Conservation (phyloP, 441 rosid species). For the Populus hybrid region DNA sequence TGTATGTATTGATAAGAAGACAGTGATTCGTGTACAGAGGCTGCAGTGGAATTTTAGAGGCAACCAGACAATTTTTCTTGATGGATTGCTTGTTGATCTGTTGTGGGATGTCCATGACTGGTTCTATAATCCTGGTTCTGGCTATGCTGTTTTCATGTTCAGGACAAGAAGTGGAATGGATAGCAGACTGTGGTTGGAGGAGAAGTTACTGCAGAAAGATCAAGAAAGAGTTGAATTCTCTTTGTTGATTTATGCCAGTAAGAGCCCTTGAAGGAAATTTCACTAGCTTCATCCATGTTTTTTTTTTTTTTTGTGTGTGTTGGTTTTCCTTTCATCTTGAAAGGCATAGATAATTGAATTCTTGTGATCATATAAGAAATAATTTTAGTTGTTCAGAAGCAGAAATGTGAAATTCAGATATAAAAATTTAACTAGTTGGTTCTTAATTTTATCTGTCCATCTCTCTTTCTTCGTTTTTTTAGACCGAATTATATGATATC, state of each 20-base stretch:
- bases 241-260: slow-evolving; percentile 71
- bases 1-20: slow-evolving; percentile 69
- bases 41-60: slow-evolving; percentile 89
- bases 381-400: slow-evolving; percentile 18
- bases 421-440: background rate
- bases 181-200: slow-evolving; percentile 73
- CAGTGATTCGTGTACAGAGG: slow-evolving; percentile 70
- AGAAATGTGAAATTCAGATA: slow-evolving; percentile 23
- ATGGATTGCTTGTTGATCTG: slow-evolving; percentile 72
- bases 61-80: slow-evolving; percentile 75
- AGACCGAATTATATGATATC: background rate
- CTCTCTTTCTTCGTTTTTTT: background rate
- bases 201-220: slow-evolving; percentile 58
- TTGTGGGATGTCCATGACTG: slow-evolving; percentile 97
- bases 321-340: slow-evolving; percentile 27
- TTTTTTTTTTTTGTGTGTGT: background rate
- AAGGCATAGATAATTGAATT: slow-evolving; percentile 34
- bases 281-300: background rate
- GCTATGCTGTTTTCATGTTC: slow-evolving; percentile 85
- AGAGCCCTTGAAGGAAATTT: slow-evolving; percentile 32
- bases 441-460: background rate
- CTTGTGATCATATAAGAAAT: slow-evolving; percentile 31
- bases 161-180: slow-evolving; percentile 76
- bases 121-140: slow-evolving; percentile 62
- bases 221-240: slow-evolving; percentile 69